These are phyloP conservation scores for Citeromyces siamensis DNA, from an alignment of 1,139 yeast species.

Conservation along the genomic window DNA sequence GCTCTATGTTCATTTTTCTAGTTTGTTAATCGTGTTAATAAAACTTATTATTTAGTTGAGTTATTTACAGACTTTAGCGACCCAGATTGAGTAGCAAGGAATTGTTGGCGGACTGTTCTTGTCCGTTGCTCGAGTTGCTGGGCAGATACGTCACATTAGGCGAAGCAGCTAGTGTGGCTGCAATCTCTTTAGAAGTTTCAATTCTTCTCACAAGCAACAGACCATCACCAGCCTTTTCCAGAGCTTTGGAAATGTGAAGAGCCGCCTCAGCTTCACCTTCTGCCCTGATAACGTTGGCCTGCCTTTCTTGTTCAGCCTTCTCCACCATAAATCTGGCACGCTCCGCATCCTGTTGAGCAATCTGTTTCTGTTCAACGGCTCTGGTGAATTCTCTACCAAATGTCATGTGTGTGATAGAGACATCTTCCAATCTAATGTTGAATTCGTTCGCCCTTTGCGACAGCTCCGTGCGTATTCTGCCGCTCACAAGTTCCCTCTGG, in stretches of 20 bases:
- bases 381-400: slow-evolving; percentile 96
- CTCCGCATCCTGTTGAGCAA: slow-evolving; percentile 99
- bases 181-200: slow-evolving; percentile 95
- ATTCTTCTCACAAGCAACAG: slow-evolving; percentile 86
- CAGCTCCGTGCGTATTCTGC: slow-evolving; percentile 80
- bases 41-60: not conserved
- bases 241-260: slow-evolving; percentile 86
- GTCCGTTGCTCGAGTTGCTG: slow-evolving; percentile 21
- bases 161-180: slow-evolving; percentile 71
- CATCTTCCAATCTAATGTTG: slow-evolving; percentile 88
- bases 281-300: slow-evolving; percentile 90
- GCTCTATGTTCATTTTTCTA: slow-evolving; percentile 1
- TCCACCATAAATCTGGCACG: slow-evolving; percentile 91
- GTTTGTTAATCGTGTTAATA: not conserved
- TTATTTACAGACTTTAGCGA: slow-evolving; percentile 21
- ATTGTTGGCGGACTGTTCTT: slow-evolving; percentile 24
- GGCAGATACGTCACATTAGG: slow-evolving; percentile 92
- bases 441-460: slow-evolving; percentile 80
- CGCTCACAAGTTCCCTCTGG: slow-evolving; percentile 91
- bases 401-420: slow-evolving; percentile 95
- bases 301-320: slow-evolving; percentile 95
- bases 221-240: slow-evolving; percentile 94
- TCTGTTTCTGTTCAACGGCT: slow-evolving; percentile 98
- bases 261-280: slow-evolving; percentile 99
- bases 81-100: slow-evolving; percentile 44